Conservation (phyloP, 768 basidiomycete genomes). For the Mycena maculata region DNA sequence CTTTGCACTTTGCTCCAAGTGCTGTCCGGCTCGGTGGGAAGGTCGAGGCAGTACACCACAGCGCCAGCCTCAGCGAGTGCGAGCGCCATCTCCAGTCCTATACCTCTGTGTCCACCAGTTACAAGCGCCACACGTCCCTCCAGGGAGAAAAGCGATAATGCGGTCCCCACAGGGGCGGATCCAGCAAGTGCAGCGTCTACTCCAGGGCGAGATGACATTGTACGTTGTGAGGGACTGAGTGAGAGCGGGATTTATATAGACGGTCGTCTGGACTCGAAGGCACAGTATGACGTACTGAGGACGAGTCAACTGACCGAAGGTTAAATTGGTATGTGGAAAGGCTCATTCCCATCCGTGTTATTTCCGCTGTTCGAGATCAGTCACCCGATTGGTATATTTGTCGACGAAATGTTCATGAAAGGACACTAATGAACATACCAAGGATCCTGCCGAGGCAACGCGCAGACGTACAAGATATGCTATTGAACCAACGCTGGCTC, state of each 20-base stretch:
- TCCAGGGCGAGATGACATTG: constrained; percentile 14
- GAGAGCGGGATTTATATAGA: not conserved
- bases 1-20: constrained; percentile 62
- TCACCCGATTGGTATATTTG: no score
- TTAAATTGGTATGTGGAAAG: no score
- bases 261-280: no score
- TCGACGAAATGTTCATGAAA: no score
- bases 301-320: no score
- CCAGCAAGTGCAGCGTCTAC: constrained; percentile 21
- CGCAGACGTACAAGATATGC: no score
- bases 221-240: not conserved
- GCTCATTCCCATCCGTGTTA: no score
- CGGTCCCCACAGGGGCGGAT: constrained; percentile 53
- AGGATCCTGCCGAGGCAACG: no score
- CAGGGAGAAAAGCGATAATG: constrained; percentile 70
- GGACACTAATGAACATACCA: no score
- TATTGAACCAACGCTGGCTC: no score
- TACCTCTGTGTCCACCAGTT: constrained; percentile 73
- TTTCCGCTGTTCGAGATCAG: no score
- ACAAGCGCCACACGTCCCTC: constrained; percentile 69
- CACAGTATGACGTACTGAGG: no score
- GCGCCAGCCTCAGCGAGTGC: constrained; percentile 73
- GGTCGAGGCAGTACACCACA: constrained; percentile 72
- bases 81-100: constrained; percentile 88
- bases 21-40: constrained; percentile 58